Evolutionary conservation across 768 basidiomycete species (phyloP), one percentile per base, ranked within the genome.

Genomic region (Exidia glandulosa): DNA sequence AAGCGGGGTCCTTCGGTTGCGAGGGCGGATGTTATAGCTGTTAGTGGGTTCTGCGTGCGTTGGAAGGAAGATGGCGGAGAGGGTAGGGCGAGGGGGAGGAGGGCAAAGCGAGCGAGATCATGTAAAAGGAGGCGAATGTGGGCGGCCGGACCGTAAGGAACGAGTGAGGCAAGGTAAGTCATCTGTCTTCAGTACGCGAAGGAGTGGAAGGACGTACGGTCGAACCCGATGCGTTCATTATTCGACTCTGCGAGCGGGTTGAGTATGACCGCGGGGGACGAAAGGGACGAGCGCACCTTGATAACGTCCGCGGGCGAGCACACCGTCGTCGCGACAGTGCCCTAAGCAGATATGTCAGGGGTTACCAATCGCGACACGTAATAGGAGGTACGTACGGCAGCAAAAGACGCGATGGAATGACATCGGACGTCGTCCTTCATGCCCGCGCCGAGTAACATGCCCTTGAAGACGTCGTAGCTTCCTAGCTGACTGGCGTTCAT

Each of bases 401-500:
- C 88, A 61, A 94, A 87, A 67, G 87, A 88, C 2, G 92, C 92
- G 0, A 87, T 82, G 65, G 93, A 91, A 68, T 95, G 93, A 60
- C 83, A 85, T 25, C 74, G 68, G 57, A 93, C 90, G 66, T 93
- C 93, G 65, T 95, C 93, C 1, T 86, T 72, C 64, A 94, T 87
- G 68, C 87, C 83, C 6, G 70, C 64, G 2, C 82, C 83, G 70
- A 94, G 71, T 4, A 94, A 75, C 66, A 90, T 85, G 2, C 85
- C 78, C 72, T 95, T 95, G 82, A 93, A 92, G 70, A 88, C 91
- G 71, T 95, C 93, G 67, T 95, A 95, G 12, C 90, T 91, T 1
- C 90, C 92, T 29, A 94, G 83, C 70, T 95, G 92, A 74, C 86
- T 88, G 56, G 90, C 89, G 70, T 94, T 94, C 91, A 94, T 94